Percentiles rank a stretch among this genome's conserved stretches.
Evolutionary conservation across 805 yeast genomes (phyloP).

Genomic region (Suhomyces sp.): DNA sequence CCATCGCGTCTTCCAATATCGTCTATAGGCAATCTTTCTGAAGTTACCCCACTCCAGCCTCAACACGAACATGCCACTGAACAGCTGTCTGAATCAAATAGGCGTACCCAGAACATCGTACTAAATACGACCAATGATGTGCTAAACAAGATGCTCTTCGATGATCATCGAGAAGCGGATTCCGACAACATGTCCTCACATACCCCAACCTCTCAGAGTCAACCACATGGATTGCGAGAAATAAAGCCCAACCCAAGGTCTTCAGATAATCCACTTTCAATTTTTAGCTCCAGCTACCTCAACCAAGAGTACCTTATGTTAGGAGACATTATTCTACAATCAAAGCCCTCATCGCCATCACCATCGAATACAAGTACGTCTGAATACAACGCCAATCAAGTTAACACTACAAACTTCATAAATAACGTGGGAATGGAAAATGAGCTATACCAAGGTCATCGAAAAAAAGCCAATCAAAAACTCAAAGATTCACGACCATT

Average conservation of each 20-base stretch:
- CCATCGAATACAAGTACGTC: constrained; percentile 30
- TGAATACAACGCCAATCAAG: constrained; percentile 9
- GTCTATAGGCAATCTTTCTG: too few species aligned
- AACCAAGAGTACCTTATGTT: constrained; percentile 53
- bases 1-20: constrained; percentile 3
- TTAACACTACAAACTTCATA: constrained; percentile 3
- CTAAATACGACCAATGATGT: constrained; percentile 18
- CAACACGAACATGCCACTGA: too few species aligned
- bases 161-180: constrained; percentile 10
- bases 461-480: constrained; percentile 5
- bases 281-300: constrained; percentile 44
- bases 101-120: too few species aligned
- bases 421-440: not conserved
- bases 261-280: constrained; percentile 11
- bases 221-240: too few species aligned
- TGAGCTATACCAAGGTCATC: not conserved
- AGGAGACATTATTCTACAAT: constrained; percentile 45
- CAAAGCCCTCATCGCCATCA: constrained; percentile 42
- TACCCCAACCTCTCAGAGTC: constrained; percentile 3
- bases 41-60: too few species aligned
- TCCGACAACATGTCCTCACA: constrained; percentile 14
- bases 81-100: too few species aligned
- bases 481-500: constrained; percentile 38
- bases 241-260: constrained; percentile 7
- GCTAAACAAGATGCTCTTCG: constrained; percentile 15